Conservation (phyloP, 2,329 filamentous ascomycete species). For the Xylariales sp. region DNA sequence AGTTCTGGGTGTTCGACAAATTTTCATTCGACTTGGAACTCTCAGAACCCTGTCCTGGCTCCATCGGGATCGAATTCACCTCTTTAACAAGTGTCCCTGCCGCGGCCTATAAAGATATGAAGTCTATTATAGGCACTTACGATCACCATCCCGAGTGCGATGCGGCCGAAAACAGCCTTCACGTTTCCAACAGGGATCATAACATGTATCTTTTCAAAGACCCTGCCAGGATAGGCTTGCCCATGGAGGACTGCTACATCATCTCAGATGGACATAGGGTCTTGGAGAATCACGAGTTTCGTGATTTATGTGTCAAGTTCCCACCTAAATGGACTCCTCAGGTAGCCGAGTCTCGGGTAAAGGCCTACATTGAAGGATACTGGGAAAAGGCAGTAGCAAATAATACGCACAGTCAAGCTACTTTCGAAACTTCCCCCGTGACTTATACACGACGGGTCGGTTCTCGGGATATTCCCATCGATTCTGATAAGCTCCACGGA, state of each 20-base stretch:
- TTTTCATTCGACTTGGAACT: slow-evolving; percentile 40
- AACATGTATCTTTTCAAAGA: slow-evolving; percentile 50
- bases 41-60: neutral
- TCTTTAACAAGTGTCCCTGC: slow-evolving; percentile 18
- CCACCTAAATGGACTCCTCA: slow-evolving; percentile 30
- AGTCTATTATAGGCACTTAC: slow-evolving; percentile 38
- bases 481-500: slow-evolving; percentile 1
- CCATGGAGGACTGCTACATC: slow-evolving; percentile 47
- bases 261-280: slow-evolving; percentile 46
- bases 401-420: neutral
- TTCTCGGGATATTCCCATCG: slow-evolving; percentile 14
- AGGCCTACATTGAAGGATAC: slow-evolving; percentile 26
- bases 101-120: slow-evolving; percentile 12
- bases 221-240: slow-evolving; percentile 36
- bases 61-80: slow-evolving; percentile 14
- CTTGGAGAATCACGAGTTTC: slow-evolving; percentile 50
- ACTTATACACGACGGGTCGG: slow-evolving; percentile 13
- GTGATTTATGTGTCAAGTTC: slow-evolving; percentile 47
- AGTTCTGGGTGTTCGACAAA: slow-evolving; percentile 35
- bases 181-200: slow-evolving; percentile 19
- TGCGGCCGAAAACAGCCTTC: slow-evolving; percentile 48
- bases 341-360: neutral
- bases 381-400: slow-evolving; percentile 14
- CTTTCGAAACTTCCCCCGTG: neutral
- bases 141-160: slow-evolving; percentile 45